Evolutionary conservation across 306 rosid genomes (phyloP).

Genomic region (Vigna nakashimae): DNA sequence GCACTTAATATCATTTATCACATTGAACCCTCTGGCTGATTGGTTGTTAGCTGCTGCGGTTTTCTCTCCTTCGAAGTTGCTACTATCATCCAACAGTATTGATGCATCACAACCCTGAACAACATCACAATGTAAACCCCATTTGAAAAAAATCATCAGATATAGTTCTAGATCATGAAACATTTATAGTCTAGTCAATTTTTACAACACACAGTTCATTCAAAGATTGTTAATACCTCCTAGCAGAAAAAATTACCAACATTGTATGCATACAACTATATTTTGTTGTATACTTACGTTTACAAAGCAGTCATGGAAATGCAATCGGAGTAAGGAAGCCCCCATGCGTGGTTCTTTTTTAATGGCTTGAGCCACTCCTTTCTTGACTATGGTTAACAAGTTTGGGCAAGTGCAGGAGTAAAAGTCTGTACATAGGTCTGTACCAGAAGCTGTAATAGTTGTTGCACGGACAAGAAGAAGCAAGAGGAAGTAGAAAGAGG

Average conservation of each 20-base stretch:
- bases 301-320: constrained; percentile 77
- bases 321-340: constrained; percentile 69
- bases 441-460: constrained; percentile 2
- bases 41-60: constrained; percentile 65
- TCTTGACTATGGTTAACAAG: constrained; percentile 48
- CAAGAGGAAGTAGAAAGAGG: constrained; percentile 43
- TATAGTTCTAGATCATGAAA: no score
- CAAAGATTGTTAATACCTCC: no score
- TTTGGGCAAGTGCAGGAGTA: constrained; percentile 56
- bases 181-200: no score
- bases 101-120: constrained; percentile 74
- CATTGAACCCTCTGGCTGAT: constrained; percentile 63
- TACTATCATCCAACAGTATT: constrained; percentile 57
- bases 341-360: constrained; percentile 53
- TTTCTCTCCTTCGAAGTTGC: constrained; percentile 61
- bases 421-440: constrained; percentile 42
- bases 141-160: no score
- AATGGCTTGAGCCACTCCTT: constrained; percentile 53
- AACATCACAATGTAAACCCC: no score
- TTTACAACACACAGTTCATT: no score
- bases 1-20: constrained; percentile 59
- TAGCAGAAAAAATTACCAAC: no score
- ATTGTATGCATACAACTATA: no score
- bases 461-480: constrained; percentile 43
- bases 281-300: constrained; percentile 49